Evolutionary conservation across 805 yeast genomes (phyloP), one percentile per base, ranked within the genome.

Genomic region (Phaffomyces antillensis): DNA sequence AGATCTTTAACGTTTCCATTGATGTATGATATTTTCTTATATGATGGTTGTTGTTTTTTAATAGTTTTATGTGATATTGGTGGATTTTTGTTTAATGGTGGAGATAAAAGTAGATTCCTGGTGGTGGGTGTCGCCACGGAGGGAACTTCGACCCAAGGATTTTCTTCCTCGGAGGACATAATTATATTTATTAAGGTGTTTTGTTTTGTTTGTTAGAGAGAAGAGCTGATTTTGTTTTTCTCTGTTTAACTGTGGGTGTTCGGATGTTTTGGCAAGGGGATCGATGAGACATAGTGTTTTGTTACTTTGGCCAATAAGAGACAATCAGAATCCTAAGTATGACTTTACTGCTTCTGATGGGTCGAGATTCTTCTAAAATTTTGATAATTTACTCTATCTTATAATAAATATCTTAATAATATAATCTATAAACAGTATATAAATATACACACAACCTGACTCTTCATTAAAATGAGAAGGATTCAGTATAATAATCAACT

Each of bases 401-500:
- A 10, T 11, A 11, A 11, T 10, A 5, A 10, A 26, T 26, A 26
- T 26, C 13, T 26, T 6, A 32, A 16, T 16, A 17, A 11, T 34
- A 6, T 16, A 17, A 2, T 34, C 26, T 18, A 20, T 17, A 31
- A 39, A 31, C 17, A 13, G 23, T n/a, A 39, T 33, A 23, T 18
- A 20, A 15, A 23, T 24, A 11, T 13, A 32, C n/a, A n/a, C n/a
- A 9, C 9, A 31, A 6, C 5, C 5, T 12, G 12, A 35, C 26
- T 28, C 23, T 20, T 7, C 11, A 5, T 18, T 37, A 38, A 11
- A 42, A 30, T 13, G 39, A 26, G 25, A 57, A 57, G 7, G 69
- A 65, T 48, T 66, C 68, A 24, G 62, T 64, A 25, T 58, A 46
- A 17, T 58, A 56, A 33, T 59, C 63, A 18, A 67, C 60, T 39